Percentiles rank a stretch among this genome's conserved stretches.
These are phyloP conservation scores for Magnaporthiopsis rhizophila DNA, from an alignment of 2,329 filamentous ascomycete genomes.

Conservation along the genomic window DNA sequence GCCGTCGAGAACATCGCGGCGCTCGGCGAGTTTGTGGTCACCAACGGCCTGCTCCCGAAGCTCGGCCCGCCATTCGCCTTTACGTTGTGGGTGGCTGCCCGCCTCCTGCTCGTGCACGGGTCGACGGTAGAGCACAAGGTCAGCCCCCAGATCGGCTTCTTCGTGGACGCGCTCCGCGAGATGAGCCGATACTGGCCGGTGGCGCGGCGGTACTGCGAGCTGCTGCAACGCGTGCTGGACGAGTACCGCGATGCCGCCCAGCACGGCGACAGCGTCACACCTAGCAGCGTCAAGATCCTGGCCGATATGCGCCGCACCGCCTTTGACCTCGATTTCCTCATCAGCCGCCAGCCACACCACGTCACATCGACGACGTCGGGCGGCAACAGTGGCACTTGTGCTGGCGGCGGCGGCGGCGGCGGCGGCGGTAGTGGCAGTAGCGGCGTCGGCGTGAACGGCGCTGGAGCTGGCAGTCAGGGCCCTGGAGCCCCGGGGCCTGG, in stretches of 20 bases:
- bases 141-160: conserved; percentile 69
- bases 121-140: conserved; percentile 82
- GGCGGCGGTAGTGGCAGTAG: conserved; percentile 12
- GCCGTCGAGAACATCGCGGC: conserved; percentile 78
- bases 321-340: conserved; percentile 84
- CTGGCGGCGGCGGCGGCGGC: conserved; percentile 5
- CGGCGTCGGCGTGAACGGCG: conserved; percentile 13
- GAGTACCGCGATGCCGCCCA: conserved; percentile 76
- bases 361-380: conserved; percentile 19
- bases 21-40: conserved; percentile 69
- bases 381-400: conserved; percentile 12
- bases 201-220: conserved; percentile 69
- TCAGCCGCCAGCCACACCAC: conserved; percentile 66
- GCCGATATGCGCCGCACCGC: conserved; percentile 88
- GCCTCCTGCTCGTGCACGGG: conserved; percentile 79
- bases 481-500: conserved; percentile 11
- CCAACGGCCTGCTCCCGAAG: conserved; percentile 66
- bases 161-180: conserved; percentile 72
- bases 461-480: conserved; percentile 14
- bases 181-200: conserved; percentile 84
- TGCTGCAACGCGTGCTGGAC: conserved; percentile 76
- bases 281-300: conserved; percentile 76
- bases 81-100: conserved; percentile 83
- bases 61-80: conserved; percentile 89
- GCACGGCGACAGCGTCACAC: conserved; percentile 66